These are phyloP conservation scores for Typha latifolia DNA, from an alignment of 176 grass and related monocot species.

Conservation along the genomic window DNA sequence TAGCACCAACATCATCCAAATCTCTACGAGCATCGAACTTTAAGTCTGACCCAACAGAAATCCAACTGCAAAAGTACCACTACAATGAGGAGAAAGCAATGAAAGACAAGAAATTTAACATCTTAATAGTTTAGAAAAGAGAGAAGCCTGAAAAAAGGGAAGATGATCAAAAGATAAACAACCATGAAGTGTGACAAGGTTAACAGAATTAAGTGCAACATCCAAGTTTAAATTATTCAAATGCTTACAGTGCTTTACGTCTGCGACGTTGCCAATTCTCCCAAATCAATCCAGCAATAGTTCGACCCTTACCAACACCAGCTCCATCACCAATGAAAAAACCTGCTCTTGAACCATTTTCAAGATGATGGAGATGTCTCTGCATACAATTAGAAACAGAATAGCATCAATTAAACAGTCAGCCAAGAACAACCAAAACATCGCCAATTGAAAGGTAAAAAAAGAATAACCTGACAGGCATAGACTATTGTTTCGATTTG, in stretches of 20 bases:
- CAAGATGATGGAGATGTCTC: conserved; percentile 83
- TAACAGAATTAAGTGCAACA: background rate
- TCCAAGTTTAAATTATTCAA: background rate
- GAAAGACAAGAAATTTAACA: background rate
- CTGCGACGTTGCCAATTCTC: conserved; percentile 97
- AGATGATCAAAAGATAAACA: background rate
- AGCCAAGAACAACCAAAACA: background rate
- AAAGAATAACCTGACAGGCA: conserved; percentile 83
- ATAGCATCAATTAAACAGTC: conserved; percentile 22
- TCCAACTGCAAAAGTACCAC: conserved; percentile 55
- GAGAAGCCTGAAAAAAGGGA: no score
- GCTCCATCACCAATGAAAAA: conserved; percentile 98
- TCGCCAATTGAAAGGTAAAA: conserved; percentile 5
- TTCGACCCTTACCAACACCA: conserved; percentile 98
- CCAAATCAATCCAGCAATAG: conserved; percentile 97
- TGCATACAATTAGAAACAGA: conserved; percentile 36
- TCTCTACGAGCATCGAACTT: conserved; percentile 95
- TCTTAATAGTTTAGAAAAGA: background rate
- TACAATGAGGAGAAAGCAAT: conserved; percentile 3
- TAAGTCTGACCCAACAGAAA: conserved; percentile 92
- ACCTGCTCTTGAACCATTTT: conserved; percentile 78
- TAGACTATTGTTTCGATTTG: conserved; percentile 98
- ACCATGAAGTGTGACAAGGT: background rate
- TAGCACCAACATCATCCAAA: conserved; percentile 96
- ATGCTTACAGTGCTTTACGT: conserved; percentile 83